A percentile compares a stretch with the other conserved stretches of the same genome.
phyloP scores from a whole-genome alignment of 1,284 basidiomycete species.

The Ustilago tritici region DNA sequence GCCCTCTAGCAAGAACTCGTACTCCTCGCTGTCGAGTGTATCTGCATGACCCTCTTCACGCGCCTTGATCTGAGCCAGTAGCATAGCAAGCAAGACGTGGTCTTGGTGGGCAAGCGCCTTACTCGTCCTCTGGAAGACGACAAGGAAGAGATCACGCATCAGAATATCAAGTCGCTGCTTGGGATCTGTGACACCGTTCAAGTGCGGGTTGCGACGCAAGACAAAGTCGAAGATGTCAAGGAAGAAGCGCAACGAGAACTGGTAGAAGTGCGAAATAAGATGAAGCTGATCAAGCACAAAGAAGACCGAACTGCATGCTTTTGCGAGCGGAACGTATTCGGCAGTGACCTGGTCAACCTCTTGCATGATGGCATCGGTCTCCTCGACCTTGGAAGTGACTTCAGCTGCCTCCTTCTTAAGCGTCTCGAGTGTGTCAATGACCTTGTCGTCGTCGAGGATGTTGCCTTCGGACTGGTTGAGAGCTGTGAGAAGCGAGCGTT shows the following conservation, averaged over 20 bases:
- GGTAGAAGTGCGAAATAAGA: conserved; percentile 96
- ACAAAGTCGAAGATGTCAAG: conserved; percentile 97
- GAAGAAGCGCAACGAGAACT: conserved; percentile 98
- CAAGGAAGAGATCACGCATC: conserved; percentile 89
- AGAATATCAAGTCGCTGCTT: conserved; percentile 82
- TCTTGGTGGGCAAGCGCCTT: conserved; percentile 91
- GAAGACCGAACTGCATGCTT: conserved; percentile 96
- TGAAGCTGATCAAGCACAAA: conserved; percentile 96
- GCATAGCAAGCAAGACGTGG: conserved; percentile 88
- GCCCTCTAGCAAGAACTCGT: conserved; percentile 90
- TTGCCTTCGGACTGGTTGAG: conserved; percentile 97
- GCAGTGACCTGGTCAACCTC: conserved; percentile 95
- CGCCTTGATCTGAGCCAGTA: conserved; percentile 89
- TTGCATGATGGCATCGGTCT: conserved; percentile 93
- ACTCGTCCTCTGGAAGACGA: conserved; percentile 89
- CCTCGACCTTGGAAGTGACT: conserved; percentile 95
- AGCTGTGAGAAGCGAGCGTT: conserved; percentile 91
- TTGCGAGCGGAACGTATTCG: conserved; percentile 93
- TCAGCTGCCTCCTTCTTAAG: conserved; percentile 97
- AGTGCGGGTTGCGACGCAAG: conserved; percentile 88
- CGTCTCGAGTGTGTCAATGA: conserved; percentile 95
- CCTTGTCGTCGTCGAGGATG: conserved; percentile 98
- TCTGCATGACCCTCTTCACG: conserved; percentile 71
- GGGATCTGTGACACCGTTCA: conserved; percentile 82
- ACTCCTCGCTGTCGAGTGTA: conserved; percentile 80